These are phyloP conservation scores for Stagonosporopsis chrysanthemi DNA, from an alignment of 2,329 filamentous ascomycete genomes.

Conservation along the genomic window DNA sequence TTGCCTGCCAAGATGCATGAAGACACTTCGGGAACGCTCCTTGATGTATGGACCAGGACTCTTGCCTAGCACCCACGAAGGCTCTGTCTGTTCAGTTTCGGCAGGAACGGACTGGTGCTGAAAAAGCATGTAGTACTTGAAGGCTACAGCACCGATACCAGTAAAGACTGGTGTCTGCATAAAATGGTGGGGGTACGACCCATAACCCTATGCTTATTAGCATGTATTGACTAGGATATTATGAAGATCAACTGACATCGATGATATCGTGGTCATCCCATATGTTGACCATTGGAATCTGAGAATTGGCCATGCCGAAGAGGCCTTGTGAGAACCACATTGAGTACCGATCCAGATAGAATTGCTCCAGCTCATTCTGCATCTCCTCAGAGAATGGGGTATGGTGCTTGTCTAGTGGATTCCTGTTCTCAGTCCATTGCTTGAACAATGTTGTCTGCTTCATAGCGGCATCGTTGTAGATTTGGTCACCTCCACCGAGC, in stretches of 20 bases:
- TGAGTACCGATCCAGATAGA: conserved; percentile 87
- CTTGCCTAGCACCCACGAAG: conserved; percentile 86
- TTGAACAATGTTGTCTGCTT: conserved; percentile 77
- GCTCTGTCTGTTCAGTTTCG: conserved; percentile 83
- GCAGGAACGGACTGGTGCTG: conserved; percentile 88
- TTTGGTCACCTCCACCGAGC: conserved; percentile 95
- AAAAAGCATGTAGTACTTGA: conserved; percentile 99
- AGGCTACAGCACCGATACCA: conserved; percentile 87
- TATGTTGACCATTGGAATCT: conserved; percentile 98
- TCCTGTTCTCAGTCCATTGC: conserved; percentile 83
- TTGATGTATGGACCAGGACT: conserved; percentile 88
- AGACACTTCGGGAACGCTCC: conserved; percentile 83
- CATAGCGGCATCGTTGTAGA: conserved; percentile 90
- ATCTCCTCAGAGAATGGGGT: conserved; percentile 80
- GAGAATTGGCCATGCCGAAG: conserved; percentile 88
- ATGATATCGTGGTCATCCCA: conserved; percentile 85
- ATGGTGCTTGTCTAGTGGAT: conserved; percentile 79
- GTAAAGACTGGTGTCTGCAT: conserved; percentile 91
- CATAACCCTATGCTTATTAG: conserved; percentile 71
- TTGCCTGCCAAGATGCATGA: conserved; percentile 80
- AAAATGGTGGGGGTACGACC: conserved; percentile 89
- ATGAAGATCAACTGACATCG: conserved; percentile 46
- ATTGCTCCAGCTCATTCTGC: conserved; percentile 86
- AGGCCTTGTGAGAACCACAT: conserved; percentile 97
- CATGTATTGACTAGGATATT: conserved; percentile 61